Evolutionary conservation across 441 rosid genomes (phyloP), one percentile per base, ranked within the genome.

Genomic region (Metrosideros polymorpha): DNA sequence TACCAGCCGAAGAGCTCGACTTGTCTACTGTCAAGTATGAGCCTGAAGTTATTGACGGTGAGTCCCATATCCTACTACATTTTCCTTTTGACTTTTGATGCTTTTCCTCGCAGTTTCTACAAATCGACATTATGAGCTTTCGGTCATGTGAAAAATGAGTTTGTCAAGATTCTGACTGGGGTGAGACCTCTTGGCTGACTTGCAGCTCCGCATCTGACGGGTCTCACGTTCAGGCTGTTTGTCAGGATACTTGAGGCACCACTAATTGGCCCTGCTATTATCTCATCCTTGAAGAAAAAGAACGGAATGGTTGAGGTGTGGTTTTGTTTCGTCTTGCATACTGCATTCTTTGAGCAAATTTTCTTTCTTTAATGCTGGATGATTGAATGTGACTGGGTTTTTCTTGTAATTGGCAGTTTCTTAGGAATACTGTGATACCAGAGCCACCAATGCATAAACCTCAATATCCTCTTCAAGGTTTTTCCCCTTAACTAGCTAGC

Each of bases 361-460:
- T 35, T 29, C 66, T 42, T 24, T 79, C 50, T 52, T 39, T 25
- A 27, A 71, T 82, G 4, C 55, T 22, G 24, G 82, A 29, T 6
- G 9, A 13, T 18, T 12, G 50, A 53, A 54, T 77, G 8, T 51
- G n/a, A 56, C 42, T 50, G 75, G 47, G 24, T 51, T 29, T 83
- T 82, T 35, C 82, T 90, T 84, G 75, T 85, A 57, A 30, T 83
- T 89, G 76, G 82, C 91, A 96, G 98, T 83, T 94, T 86, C 89
- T 96, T 91, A 91, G 90, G 86, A 86, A 92, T 87, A 93, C 95
- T 22, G 91, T 82, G 82, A 93, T 96, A 87, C 98, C 98, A 18
- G 99, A 96, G 90, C 88, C 91, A 61, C 99, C 99, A 55, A 95
- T 96, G 99, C 94, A 93, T 88, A 94, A 89, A 87, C 99, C 99